These are phyloP conservation scores for Euphorbia pulcherrima DNA, from an alignment of 345 rosid genomes.

Conservation along the genomic window DNA sequence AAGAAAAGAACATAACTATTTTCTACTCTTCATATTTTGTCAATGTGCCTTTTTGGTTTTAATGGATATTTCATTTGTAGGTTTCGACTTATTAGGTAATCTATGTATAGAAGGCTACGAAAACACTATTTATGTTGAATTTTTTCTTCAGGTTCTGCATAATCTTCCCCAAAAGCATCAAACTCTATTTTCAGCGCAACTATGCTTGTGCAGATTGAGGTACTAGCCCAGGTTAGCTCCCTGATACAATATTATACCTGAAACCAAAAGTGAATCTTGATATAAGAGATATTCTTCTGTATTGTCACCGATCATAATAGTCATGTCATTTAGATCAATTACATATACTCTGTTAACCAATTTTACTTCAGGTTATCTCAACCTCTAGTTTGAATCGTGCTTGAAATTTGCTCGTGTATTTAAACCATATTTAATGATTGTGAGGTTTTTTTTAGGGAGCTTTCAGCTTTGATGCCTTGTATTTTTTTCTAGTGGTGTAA, in stretches of 20 bases:
- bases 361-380: background rate
- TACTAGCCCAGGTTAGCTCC: slow-evolving; percentile 31
- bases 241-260: background rate
- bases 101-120: background rate
- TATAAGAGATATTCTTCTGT: slow-evolving; percentile 4
- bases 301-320: background rate
- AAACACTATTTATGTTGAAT: background rate
- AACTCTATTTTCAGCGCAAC: slow-evolving; percentile 45
- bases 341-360: background rate
- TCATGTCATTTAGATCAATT: slow-evolving; percentile 2
- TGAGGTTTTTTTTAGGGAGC: background rate
- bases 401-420: background rate
- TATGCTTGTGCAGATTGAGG: slow-evolving; percentile 44
- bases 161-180: slow-evolving; percentile 39
- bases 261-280: background rate
- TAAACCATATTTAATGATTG: background rate
- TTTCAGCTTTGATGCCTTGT: background rate
- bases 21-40: background rate
- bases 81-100: background rate
- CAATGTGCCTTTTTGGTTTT: background rate
- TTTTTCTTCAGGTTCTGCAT: slow-evolving; percentile 30
- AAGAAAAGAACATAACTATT: background rate
- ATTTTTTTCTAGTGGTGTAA: background rate
- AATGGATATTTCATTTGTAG: background rate
- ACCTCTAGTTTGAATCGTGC: background rate